Evolutionary conservation across 1,284 basidiomycete genomes (phyloP).

Genomic region (Malassezia sp.): DNA sequence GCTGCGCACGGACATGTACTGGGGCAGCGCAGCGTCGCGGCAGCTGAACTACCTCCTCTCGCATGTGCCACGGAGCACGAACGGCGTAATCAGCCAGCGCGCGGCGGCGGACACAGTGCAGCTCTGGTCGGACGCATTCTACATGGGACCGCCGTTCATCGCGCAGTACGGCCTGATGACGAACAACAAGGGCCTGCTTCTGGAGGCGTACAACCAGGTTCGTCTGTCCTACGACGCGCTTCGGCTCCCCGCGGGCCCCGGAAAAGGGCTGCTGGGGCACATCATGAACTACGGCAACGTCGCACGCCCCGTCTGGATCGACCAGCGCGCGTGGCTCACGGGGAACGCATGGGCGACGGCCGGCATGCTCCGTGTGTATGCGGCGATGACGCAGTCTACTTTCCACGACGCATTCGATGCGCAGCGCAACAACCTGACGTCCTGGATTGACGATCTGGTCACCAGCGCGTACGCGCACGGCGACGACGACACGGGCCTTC

Average conservation of each 20-base stretch:
- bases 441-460: constrained; percentile 65
- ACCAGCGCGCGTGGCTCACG: constrained; percentile 54
- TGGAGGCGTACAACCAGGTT: constrained; percentile 66
- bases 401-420: constrained; percentile 52
- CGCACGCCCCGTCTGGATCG: constrained; percentile 23
- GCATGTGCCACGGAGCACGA: constrained; percentile 52
- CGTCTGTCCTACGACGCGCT: constrained; percentile 59
- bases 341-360: constrained; percentile 77
- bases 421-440: constrained; percentile 56
- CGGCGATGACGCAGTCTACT: constrained; percentile 58
- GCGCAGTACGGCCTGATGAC: constrained; percentile 72
- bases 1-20: constrained; percentile 44
- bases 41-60: constrained; percentile 63
- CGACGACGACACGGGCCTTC: constrained; percentile 38
- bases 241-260: constrained; percentile 53
- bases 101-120: constrained; percentile 7
- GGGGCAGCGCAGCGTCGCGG: constrained; percentile 57
- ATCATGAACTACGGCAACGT: constrained; percentile 20
- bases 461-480: constrained; percentile 57
- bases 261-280: constrained; percentile 39
- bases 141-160: constrained; percentile 84
- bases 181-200: constrained; percentile 58
- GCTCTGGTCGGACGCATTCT: constrained; percentile 51
- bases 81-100: constrained; percentile 48
- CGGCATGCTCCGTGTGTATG: constrained; percentile 70